phyloP scores from a whole-genome alignment of 768 basidiomycete genomes.

The Termitomyces sp. region DNA sequence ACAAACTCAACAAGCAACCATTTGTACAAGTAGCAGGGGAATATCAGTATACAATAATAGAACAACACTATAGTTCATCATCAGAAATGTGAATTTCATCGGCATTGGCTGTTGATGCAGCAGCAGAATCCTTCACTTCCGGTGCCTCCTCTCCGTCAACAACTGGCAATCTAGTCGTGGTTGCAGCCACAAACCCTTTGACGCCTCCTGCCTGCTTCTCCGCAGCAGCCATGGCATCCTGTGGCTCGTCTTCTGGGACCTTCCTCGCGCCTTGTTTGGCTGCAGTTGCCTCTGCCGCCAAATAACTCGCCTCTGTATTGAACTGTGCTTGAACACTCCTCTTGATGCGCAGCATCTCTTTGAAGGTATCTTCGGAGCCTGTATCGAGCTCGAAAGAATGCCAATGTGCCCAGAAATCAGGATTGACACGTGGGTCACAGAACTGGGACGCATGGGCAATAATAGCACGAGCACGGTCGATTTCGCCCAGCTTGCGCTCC shows the following conservation, averaged over 20 bases:
- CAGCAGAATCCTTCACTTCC: slow-evolving; percentile 22
- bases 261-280: slow-evolving; percentile 53
- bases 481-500: slow-evolving; percentile 97
- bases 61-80: slow-evolving; percentile 62
- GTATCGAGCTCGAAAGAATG: slow-evolving; percentile 98
- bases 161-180: slow-evolving; percentile 37
- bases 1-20: slow-evolving; percentile 4
- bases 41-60: slow-evolving; percentile 9
- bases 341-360: slow-evolving; percentile 92
- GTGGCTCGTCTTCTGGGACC: slow-evolving; percentile 37
- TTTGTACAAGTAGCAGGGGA: slow-evolving; percentile 4
- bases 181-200: slow-evolving; percentile 77
- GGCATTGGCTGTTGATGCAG: slow-evolving; percentile 40
- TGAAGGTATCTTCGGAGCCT: slow-evolving; percentile 97
- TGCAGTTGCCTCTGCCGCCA: slow-evolving; percentile 84
- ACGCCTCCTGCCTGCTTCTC: slow-evolving; percentile 55
- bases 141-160: slow-evolving; percentile 30
- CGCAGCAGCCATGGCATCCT: slow-evolving; percentile 85
- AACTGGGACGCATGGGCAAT: slow-evolving; percentile 98
- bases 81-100: slow-evolving; percentile 90
- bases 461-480: slow-evolving; percentile 93
- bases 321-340: slow-evolving; percentile 98
- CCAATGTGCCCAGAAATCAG: slow-evolving; percentile 96
- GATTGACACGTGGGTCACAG: slow-evolving; percentile 90
- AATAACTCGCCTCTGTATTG: slow-evolving; percentile 93